Conservation (phyloP, 106 monocot genomes). For the Dactylorhiza incarnata region DNA sequence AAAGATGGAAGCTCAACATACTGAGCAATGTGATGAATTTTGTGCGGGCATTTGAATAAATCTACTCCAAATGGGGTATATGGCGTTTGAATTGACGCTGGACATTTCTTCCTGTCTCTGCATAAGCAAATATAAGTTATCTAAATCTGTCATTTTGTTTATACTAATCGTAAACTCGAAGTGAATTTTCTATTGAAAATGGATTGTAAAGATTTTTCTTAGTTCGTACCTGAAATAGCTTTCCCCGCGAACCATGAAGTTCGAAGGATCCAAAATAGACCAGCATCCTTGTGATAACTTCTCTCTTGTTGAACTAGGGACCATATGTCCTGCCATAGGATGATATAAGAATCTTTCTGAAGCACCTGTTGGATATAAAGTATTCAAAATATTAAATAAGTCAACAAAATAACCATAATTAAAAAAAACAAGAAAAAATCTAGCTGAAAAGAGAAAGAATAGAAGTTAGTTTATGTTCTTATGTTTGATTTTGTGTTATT, state of each 20-base stretch:
- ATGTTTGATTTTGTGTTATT: too few relatives aligned
- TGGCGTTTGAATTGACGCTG: constrained; percentile 34
- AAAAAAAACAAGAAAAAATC: too few relatives aligned
- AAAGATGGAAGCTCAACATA: constrained; percentile 66
- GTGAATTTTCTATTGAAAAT: not conserved
- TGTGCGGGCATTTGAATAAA: constrained; percentile 42
- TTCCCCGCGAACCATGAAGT: constrained; percentile 60
- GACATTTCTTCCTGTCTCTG: constrained; percentile 68
- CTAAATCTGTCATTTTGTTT: not conserved
- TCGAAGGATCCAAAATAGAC: constrained; percentile 63
- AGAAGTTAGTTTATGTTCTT: too few relatives aligned
- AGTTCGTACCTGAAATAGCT: constrained; percentile 56
- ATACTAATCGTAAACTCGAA: not conserved
- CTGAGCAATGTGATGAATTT: constrained; percentile 71
- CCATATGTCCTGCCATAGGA: constrained; percentile 43
- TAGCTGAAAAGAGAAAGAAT: too few relatives aligned
- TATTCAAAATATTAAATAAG: too few relatives aligned
- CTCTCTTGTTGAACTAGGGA: constrained; percentile 39
- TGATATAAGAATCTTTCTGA: constrained; percentile 50
- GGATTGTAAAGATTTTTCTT: not conserved
- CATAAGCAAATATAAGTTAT: not conserved
- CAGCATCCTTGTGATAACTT: constrained; percentile 40
- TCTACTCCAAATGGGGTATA: constrained; percentile 68
- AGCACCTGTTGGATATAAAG: constrained; percentile 28
- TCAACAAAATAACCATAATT: too few relatives aligned